A percentile compares a stretch with the other conserved stretches of the same genome.
These are phyloP conservation scores for Backusella macrospora DNA, from an alignment of 192 early-diverging fungal species.

Conservation along the genomic window DNA sequence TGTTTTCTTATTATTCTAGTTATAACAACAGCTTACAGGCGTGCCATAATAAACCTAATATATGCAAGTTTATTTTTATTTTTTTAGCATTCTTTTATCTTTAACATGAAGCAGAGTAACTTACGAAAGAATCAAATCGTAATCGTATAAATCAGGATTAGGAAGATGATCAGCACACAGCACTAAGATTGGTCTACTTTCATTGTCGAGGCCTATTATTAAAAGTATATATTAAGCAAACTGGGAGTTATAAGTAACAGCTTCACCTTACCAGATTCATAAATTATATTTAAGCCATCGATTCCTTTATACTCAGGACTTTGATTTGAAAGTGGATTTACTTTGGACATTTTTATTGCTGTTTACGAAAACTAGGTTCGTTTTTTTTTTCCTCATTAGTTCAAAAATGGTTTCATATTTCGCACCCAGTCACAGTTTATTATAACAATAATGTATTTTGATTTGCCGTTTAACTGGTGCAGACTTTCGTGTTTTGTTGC, in stretches of 20 bases:
- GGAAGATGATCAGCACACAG: slow-evolving; percentile 86
- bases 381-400: neutral
- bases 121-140: slow-evolving; percentile 83
- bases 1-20: no score
- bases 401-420: neutral
- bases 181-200: slow-evolving; percentile 80
- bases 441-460: neutral
- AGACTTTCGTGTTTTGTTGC: neutral
- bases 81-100: neutral
- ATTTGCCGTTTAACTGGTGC: neutral
- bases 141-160: slow-evolving; percentile 79
- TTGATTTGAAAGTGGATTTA: slow-evolving; percentile 44
- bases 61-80: neutral
- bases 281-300: slow-evolving; percentile 39
- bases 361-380: neutral
- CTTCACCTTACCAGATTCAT: slow-evolving; percentile 37
- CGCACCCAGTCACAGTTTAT: neutral
- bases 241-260: neutral
- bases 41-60: slow-evolving; percentile 40
- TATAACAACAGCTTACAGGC: slow-evolving; percentile 30
- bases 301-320: slow-evolving; percentile 50
- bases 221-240: neutral
- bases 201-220: slow-evolving; percentile 76
- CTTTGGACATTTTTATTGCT: slow-evolving; percentile 8
- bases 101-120: neutral